These are phyloP conservation scores for Senna tora DNA, from an alignment of 306 rosid genomes.

Conservation along the genomic window DNA sequence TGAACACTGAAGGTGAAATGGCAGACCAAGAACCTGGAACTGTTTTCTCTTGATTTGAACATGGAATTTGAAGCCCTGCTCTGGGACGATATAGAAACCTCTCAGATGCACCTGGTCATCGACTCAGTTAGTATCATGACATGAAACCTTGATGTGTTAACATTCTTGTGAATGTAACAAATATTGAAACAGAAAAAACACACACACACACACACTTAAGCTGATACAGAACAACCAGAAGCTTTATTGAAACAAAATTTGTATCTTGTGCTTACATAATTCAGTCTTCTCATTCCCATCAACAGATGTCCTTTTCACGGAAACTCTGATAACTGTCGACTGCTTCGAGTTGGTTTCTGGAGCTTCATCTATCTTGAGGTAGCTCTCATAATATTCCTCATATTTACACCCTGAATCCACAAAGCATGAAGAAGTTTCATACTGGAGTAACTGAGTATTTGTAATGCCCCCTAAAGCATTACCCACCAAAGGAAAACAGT, in stretches of 20 bases:
- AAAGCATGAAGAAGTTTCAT: slow-evolving; percentile 43
- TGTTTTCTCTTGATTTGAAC: slow-evolving; percentile 48
- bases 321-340: slow-evolving; percentile 60
- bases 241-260: background rate
- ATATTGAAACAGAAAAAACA: background rate
- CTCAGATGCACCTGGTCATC: slow-evolving; percentile 59
- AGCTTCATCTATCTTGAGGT: slow-evolving; percentile 51
- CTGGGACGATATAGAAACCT: slow-evolving; percentile 52
- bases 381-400: slow-evolving; percentile 66
- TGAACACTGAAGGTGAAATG: slow-evolving; percentile 67
- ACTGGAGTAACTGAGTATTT: slow-evolving; percentile 24
- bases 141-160: background rate
- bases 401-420: slow-evolving; percentile 52
- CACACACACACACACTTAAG: no score
- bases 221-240: background rate
- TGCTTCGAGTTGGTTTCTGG: slow-evolving; percentile 45
- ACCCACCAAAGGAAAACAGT: background rate
- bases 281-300: slow-evolving; percentile 52
- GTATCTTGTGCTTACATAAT: slow-evolving; percentile 43
- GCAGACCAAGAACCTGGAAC: slow-evolving; percentile 62
- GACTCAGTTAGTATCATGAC: slow-evolving; percentile 10
- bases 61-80: slow-evolving; percentile 58
- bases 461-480: slow-evolving; percentile 1
- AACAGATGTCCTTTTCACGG: slow-evolving; percentile 60
- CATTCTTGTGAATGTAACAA: background rate